Conservation (phyloP, 192 early-diverging fungal genomes). For the Chytriomyces confervae region DNA sequence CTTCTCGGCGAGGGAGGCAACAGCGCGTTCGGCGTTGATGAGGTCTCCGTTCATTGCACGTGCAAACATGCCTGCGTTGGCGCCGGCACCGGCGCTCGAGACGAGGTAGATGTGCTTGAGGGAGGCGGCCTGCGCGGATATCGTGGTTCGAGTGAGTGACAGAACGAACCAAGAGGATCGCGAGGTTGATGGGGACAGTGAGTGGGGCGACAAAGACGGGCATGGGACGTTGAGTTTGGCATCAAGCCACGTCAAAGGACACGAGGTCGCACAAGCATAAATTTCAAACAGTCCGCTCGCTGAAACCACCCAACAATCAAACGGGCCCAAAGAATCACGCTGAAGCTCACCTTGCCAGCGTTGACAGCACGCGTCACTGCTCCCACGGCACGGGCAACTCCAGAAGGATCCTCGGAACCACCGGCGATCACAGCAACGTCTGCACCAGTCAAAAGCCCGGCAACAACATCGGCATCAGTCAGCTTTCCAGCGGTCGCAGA, state of each 20-base stretch:
- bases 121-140: neutral
- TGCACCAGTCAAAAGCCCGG: neutral
- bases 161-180: neutral
- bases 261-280: too few species aligned
- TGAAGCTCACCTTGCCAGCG: neutral
- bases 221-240: too few species aligned
- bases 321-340: too few species aligned
- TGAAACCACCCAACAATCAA: too few species aligned
- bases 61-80: neutral
- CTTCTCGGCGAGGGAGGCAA: constrained; percentile 10
- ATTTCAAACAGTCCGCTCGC: neutral
- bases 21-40: neutral
- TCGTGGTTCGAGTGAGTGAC: neutral
- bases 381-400: constrained; percentile 1
- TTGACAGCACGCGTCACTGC: neutral
- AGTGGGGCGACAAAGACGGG: too few species aligned
- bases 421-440: constrained; percentile 21
- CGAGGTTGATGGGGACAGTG: too few species aligned
- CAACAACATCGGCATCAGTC: neutral
- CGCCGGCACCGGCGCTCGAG: constrained; percentile 14
- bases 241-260: too few species aligned
- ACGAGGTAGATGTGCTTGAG: constrained; percentile 33
- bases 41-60: constrained; percentile 16
- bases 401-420: constrained; percentile 22
- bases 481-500: neutral